Evolutionary conservation across 176 grass and related monocot genomes (phyloP).

Genomic region (Lolium rigidum): DNA sequence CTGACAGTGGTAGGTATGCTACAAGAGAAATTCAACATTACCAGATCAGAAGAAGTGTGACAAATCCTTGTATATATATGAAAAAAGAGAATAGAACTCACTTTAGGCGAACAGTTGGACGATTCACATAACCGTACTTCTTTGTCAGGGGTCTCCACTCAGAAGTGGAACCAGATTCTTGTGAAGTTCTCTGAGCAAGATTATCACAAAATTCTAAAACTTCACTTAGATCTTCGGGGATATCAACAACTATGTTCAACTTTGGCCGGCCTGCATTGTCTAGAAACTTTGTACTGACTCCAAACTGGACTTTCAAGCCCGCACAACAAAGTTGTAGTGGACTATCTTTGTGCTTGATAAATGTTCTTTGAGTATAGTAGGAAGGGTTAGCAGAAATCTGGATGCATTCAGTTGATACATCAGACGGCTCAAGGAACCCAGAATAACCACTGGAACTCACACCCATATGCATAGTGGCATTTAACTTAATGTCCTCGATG

Average conservation of each 20-base stretch:
- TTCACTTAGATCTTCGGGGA: slow-evolving; percentile 69
- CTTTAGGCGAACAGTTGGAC: slow-evolving; percentile 72
- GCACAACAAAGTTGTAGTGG: slow-evolving; percentile 66
- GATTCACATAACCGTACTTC: slow-evolving; percentile 69
- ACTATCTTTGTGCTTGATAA: slow-evolving; percentile 60
- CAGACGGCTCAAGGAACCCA: slow-evolving; percentile 63
- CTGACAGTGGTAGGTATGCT: slow-evolving; percentile 72
- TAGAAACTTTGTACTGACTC: slow-evolving; percentile 66
- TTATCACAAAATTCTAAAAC: slow-evolving; percentile 78
- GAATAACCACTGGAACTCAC: slow-evolving; percentile 60
- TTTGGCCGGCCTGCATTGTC: slow-evolving; percentile 79
- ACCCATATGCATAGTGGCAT: slow-evolving; percentile 42
- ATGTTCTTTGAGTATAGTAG: slow-evolving; percentile 51
- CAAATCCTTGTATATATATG: background rate
- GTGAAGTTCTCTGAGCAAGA: slow-evolving; percentile 57
- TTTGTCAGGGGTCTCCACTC: slow-evolving; percentile 81
- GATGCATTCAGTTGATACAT: slow-evolving; percentile 68
- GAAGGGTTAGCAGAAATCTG: slow-evolving; percentile 48
- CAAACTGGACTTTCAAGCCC: slow-evolving; percentile 65
- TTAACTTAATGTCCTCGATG: slow-evolving; percentile 71
- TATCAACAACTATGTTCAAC: slow-evolving; percentile 67
- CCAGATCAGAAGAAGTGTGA: slow-evolving; percentile 6
- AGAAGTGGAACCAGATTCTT: slow-evolving; percentile 74
- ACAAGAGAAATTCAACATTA: slow-evolving; percentile 38
- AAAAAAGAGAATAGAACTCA: slow-evolving; percentile 46